Base-by-base conservation (phyloP, 2,329 filamentous ascomycete species). In the Bimuria novae-zelandiae region DNA sequence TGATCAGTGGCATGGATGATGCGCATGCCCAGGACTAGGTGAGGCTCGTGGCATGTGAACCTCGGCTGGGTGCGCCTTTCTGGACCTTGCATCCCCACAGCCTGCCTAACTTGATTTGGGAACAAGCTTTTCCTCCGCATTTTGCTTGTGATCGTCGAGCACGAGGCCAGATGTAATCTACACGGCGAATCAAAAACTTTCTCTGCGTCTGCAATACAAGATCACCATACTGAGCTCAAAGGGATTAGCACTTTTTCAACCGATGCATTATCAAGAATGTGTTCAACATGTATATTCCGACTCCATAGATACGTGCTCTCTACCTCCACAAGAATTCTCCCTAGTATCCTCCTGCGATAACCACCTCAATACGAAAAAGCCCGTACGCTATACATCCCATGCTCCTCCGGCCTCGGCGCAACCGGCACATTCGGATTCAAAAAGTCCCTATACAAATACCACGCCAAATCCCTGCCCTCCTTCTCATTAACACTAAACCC, bases 371-470 rank as follows among this genome's bases (percentile, higher is more conserved):
- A 69, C 32, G 70, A 74, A 57, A 72, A 77, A 11, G 74, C 67
- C 42, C 75, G 56, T 3, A 74, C 57, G 22, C 54, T 59, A 50
- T 62, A 75, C 49, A 49, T 48, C 60, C 65, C 65, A 54, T 71
- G 74, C 63, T 75, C 68, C 68, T 79, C 76, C 27, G 76, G 76
- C 56, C 56, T 55, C 12, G 63, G 64, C 40, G 57, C 55, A 32
- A 56, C 42, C 17, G 76, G 76, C 50, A 64, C 60, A 17, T 76
- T 67, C 62, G 71, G 29, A 60, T 76, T 67, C 62, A 72, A 29
- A 60, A 76, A 78, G 60, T 70, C 68, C 4, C 72, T 71, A 55
- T 72, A 69, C 40, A 79, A 54, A 66, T 78, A 79, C 60, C 68
- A 79, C 25, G 71, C 73, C 64, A 77, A 46, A 62, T 78, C 64